Conservation (phyloP, 805 yeast genomes). For the Soucietia sequanensis region DNA sequence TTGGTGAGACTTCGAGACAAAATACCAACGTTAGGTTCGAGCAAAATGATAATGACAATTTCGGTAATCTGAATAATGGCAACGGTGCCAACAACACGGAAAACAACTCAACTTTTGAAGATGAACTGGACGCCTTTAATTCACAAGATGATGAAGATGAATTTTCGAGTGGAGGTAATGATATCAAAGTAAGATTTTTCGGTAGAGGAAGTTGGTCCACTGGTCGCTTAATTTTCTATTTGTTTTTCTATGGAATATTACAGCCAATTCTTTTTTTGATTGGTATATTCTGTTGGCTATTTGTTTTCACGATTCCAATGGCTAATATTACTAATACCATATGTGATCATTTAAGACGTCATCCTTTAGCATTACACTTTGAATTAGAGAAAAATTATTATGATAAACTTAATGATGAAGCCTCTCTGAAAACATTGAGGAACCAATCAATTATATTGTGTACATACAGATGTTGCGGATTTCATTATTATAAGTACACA, state of each 20-base stretch:
- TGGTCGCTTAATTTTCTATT: slow-evolving; percentile 76
- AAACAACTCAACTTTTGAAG: no score
- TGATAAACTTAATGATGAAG: slow-evolving; percentile 18
- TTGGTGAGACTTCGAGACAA: slow-evolving; percentile 15
- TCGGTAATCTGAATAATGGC: slow-evolving; percentile 30
- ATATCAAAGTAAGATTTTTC: slow-evolving; percentile 59
- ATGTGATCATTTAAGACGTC: slow-evolving; percentile 77
- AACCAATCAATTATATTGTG: slow-evolving; percentile 71
- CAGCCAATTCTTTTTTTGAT: slow-evolving; percentile 64
- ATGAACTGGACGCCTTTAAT: slow-evolving; percentile 7
- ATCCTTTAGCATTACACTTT: slow-evolving; percentile 85
- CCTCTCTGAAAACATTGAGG: slow-evolving; percentile 31
- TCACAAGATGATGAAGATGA: slow-evolving; percentile 16
- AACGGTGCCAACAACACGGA: slow-evolving; percentile 8
- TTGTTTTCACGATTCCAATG: slow-evolving; percentile 92
- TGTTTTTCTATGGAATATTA: slow-evolving; percentile 64
- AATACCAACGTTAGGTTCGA: slow-evolving; percentile 3
- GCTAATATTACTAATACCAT: slow-evolving; percentile 70
- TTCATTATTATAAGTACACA: slow-evolving; percentile 92
- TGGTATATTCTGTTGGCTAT: slow-evolving; percentile 69
- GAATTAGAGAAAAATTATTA: slow-evolving; percentile 56
- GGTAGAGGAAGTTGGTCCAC: slow-evolving; percentile 92
- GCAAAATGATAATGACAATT: slow-evolving; percentile 9
- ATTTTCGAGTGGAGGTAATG: slow-evolving; percentile 12
- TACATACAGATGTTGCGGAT: slow-evolving; percentile 89